Evolutionary conservation across 352 stramenopile species (phyloP).

Genomic region (Phytopythium chamaehyphon): DNA sequence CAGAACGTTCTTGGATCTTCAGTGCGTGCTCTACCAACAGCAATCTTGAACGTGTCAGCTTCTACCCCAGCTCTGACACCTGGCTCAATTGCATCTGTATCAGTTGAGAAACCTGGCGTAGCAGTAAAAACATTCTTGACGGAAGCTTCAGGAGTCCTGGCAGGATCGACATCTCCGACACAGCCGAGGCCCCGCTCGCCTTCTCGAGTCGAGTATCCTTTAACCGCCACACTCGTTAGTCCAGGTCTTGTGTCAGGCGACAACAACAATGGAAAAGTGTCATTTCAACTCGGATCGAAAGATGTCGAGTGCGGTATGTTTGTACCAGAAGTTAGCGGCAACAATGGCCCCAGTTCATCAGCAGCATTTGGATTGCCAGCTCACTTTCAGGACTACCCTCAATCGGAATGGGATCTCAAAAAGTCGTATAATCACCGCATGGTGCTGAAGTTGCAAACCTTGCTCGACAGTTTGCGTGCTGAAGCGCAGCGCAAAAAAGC

Average conservation of each 20-base stretch:
- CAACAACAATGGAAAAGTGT: background rate
- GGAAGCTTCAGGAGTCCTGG: background rate
- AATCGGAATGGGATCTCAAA: constrained; percentile 73
- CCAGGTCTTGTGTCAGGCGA: background rate
- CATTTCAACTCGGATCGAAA: constrained; percentile 10
- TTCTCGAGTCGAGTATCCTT: background rate
- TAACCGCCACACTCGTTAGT: background rate
- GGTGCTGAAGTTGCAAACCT: constrained; percentile 69
- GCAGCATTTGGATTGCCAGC: constrained; percentile 60
- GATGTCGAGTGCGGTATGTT: constrained; percentile 13
- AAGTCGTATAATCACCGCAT: constrained; percentile 78
- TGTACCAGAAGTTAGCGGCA: constrained; percentile 7
- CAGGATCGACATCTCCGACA: constrained; percentile 4
- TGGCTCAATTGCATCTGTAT: background rate
- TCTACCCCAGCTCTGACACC: constrained; percentile 26
- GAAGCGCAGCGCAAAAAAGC: constrained; percentile 62
- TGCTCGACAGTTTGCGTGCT: constrained; percentile 59
- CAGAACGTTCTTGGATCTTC: constrained; percentile 59
- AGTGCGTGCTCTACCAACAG: constrained; percentile 36
- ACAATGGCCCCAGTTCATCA: constrained; percentile 18
- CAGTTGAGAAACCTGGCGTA: background rate
- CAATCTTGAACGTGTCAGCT: constrained; percentile 19
- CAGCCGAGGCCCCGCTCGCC: background rate
- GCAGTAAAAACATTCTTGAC: constrained; percentile 4
- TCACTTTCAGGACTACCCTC: constrained; percentile 75